Percentiles rank a stretch among this genome's conserved stretches.
These are phyloP conservation scores for Yamagishiella unicocca DNA, from an alignment of 139 green algal species.

Conservation along the genomic window DNA sequence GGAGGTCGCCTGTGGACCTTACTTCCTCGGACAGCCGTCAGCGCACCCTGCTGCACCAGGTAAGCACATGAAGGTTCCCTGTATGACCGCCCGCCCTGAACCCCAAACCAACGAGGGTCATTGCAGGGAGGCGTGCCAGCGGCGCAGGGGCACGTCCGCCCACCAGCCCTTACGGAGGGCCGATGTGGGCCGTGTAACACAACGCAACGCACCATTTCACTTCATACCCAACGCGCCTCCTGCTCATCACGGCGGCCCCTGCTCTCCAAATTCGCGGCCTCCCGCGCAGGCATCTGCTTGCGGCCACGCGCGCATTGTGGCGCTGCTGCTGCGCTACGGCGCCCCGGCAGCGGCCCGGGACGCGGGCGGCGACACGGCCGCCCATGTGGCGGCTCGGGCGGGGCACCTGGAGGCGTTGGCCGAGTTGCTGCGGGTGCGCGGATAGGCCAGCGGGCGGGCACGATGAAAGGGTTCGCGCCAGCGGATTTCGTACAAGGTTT, in stretches of 20 bases:
- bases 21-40: not conserved
- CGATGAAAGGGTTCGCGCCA: no score
- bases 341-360: not conserved
- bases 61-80: no score
- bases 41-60: conserved; percentile 40
- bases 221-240: no score
- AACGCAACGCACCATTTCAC: not conserved
- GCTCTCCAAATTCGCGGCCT: not conserved
- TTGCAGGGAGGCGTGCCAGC: no score
- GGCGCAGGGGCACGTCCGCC: no score
- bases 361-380: not conserved
- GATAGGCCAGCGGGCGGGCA: not conserved
- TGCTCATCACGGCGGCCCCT: no score
- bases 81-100: no score
- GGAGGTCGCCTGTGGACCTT: not conserved
- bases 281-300: conserved; percentile 26
- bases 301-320: not conserved
- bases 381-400: conserved; percentile 1
- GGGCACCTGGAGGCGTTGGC: conserved; percentile 22
- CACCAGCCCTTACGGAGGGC: no score
- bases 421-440: not conserved
- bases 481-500: no score
- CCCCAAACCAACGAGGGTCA: no score
- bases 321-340: conserved; percentile 7
- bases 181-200: no score